Evolutionary conservation across 2,329 filamentous ascomycete genomes (phyloP), one percentile per base, ranked within the genome.

Genomic region (Alternaria longipes): DNA sequence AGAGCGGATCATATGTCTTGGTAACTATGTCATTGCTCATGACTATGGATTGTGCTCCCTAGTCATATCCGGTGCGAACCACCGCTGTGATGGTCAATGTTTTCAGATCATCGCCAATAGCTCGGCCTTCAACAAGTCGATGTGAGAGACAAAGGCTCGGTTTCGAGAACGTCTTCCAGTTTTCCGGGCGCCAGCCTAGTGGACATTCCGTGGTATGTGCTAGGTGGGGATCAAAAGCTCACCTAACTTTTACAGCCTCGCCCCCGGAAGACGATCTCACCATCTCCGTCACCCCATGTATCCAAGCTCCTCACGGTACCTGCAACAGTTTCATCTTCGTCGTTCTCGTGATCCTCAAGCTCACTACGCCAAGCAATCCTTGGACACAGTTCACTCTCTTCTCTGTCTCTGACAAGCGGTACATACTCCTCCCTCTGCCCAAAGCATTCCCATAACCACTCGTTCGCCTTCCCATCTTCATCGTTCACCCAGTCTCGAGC

Each of bases 361-460:
- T 8, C n/a, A 4, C 8, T 12, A n/a, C 12, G 1, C 40, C 22
- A 53, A 38, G 30, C 36, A 30, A 54, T 7, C 26, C 14, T 8
- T 14, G 56, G 56, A 24, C 41, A 28, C 14, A 16, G 24, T n/a
- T 49, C 32, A 9, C 4, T 24, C 20, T 32, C 32, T 14, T 4
- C 18, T 14, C 12, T 14, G 14, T 54, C 50, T 42, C 56, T 32
- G 16, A 47, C 26, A 38, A 59, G 30, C 3, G 42, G 56, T 4
- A 59, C 49, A 30, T 54, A 54, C 9, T 41, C 28, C 12, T 34
- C 50, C 16, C 42, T 54, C 16, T 8, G 24, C 22, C 44, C 24
- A 20, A 59, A 59, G 11, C 26, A 44, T 28, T 54, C 42, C 50
- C 56, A 59, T 12, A 59, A 24, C 56, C 56, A 59, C 16, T 41